Conservation (phyloP, 2,329 filamentous ascomycete genomes). For the Byssoonygena ceratinophila region DNA sequence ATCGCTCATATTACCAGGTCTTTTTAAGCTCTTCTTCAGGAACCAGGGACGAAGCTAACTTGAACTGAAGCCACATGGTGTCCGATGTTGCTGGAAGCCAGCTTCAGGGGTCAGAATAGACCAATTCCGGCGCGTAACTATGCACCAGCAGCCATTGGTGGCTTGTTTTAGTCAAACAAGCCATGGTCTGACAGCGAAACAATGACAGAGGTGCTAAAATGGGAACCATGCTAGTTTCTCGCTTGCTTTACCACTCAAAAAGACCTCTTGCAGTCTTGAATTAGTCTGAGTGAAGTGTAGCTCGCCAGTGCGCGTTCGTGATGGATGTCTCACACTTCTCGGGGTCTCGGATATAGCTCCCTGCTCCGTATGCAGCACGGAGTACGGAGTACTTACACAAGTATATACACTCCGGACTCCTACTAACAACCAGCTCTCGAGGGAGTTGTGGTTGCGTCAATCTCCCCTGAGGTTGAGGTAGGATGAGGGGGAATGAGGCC, state of each 20-base stretch:
- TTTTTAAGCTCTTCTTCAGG: background rate
- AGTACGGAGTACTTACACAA: too few species aligned
- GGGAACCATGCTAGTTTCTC: background rate
- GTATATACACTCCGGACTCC: too few species aligned
- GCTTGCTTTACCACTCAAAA: background rate
- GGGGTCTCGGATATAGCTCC: too few species aligned
- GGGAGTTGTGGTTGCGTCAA: too few species aligned
- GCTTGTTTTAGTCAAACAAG: background rate
- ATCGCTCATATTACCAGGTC: background rate
- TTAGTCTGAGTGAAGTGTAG: too few species aligned
- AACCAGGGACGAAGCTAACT: background rate
- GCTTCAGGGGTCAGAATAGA: background rate
- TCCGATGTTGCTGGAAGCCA: background rate
- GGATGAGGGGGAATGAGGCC: too few species aligned
- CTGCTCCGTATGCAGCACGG: too few species aligned
- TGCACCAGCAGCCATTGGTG: background rate
- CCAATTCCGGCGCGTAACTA: background rate
- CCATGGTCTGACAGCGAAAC: background rate
- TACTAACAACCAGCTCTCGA: too few species aligned
- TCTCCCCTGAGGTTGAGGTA: background rate
- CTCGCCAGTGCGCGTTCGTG: too few species aligned
- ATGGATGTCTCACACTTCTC: too few species aligned
- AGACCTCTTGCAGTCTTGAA: background rate
- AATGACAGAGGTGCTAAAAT: background rate
- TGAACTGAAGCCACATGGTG: background rate